Evolutionary conservation across 208 protist genomes (phyloP), one percentile per base, ranked within the genome.

Genomic region (Leishmania tropica): DNA sequence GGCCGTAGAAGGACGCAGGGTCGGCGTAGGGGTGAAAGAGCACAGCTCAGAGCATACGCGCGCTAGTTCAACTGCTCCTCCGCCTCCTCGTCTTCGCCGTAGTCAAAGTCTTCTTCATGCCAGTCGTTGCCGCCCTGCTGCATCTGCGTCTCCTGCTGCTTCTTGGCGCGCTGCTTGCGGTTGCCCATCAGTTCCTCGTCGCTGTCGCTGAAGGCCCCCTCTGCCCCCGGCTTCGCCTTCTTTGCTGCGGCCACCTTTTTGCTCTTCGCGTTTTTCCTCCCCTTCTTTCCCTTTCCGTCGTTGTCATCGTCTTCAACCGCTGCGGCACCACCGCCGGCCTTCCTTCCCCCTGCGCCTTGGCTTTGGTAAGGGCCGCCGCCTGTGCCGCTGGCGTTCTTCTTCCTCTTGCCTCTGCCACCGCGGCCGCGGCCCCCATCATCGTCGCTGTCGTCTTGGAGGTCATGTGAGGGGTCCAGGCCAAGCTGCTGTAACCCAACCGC

Each of bases 111-210:
- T 54, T 90, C 87, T 40, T 89, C 84, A 76, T 79, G 68, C 64
- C 76, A 81, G 53, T 85, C 85, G 68, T 81, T 75, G 17, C 73
- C 47, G 53, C 76, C 76, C 15, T 86, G 60, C 35, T 87, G 84
- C 54, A 76, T 71, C 24, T 79, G 48, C 68, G 75, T 81, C 62
- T 88, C 76, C 67, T 89, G 77, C 80, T 86, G 86, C 53, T 89
- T 86, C 81, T 87, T 90, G 47, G 85, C 79, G 28, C 93, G 89
- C 82, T 96, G 90, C 68, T 92, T 92, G 19, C 92, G 90, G 72
- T 97, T 97, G 35, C 83, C 91, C 48, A 89, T 84, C 0, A 96
- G 78, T 75, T 97, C 93, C 67, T 95, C 92, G 76, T 95, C 94
- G 62, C 94, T 95, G 47, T 90, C 90, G 70, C 74, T 84, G 1